Evolutionary conservation across 805 yeast species (phyloP).

Genomic region (Pichia sporocuriosa): DNA sequence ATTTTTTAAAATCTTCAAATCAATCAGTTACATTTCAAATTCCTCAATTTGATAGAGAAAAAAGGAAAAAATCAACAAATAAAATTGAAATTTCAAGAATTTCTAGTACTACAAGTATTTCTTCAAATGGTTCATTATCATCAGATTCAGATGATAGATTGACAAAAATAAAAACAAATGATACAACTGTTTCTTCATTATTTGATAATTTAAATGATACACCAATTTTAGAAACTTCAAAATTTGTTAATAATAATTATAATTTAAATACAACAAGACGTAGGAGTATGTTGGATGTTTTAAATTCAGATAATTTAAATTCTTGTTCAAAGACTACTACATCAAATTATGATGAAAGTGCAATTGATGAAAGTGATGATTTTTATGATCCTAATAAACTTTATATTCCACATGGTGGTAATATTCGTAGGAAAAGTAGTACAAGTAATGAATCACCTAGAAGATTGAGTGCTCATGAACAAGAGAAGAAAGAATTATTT

Average conservation of each 20-base stretch:
- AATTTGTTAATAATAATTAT: background rate
- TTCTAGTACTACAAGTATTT: background rate
- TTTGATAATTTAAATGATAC: constrained; percentile 23
- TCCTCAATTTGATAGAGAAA: too few species aligned
- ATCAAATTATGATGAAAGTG: background rate
- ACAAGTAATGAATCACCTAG: background rate
- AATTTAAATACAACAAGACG: background rate
- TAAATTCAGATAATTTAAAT: constrained; percentile 2
- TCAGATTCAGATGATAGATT: constrained; percentile 15
- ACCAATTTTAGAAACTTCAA: constrained; percentile 11
- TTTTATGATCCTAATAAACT: too few species aligned
- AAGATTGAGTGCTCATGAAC: constrained; percentile 2
- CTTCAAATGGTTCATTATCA: background rate
- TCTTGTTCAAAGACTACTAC: background rate
- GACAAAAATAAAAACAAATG: constrained; percentile 26
- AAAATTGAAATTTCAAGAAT: constrained; percentile 1
- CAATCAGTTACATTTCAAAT: constrained; percentile 18
- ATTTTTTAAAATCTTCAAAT: background rate
- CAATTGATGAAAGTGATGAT: constrained; percentile 6
- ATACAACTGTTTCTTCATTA: constrained; percentile 15
- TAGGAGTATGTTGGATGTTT: constrained; percentile 9
- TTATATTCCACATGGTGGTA: background rate
- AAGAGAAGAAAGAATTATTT: constrained; percentile 20
- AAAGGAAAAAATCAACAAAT: constrained; percentile 8
- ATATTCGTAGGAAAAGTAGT: background rate